phyloP scores from a whole-genome alignment of 23 red algal genomes.

The Agarophyton chilense region DNA sequence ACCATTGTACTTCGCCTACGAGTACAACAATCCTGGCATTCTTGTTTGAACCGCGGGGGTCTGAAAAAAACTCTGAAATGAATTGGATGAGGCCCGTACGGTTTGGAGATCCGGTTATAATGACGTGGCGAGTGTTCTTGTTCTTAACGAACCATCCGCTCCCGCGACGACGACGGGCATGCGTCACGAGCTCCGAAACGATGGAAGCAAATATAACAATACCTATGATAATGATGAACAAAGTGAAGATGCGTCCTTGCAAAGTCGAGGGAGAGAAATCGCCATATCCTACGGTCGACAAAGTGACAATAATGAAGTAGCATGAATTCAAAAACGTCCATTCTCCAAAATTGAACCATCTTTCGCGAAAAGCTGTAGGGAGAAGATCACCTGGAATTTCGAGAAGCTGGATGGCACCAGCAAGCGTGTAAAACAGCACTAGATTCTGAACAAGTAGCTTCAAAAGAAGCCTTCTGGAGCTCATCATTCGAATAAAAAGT shows the following conservation, averaged over 20 bases:
- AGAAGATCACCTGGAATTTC: constrained; percentile 70
- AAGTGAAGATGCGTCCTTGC: constrained; percentile 71
- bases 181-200: constrained; percentile 51
- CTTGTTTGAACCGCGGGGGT: constrained; percentile 55
- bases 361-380: constrained; percentile 7
- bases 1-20: constrained; percentile 65
- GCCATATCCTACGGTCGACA: constrained; percentile 83
- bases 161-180: constrained; percentile 55
- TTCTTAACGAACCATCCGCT: constrained; percentile 74
- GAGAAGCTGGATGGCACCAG: constrained; percentile 67
- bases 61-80: constrained; percentile 71
- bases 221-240: constrained; percentile 80
- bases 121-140: constrained; percentile 63
- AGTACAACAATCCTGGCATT: constrained; percentile 73
- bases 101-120: constrained; percentile 71
- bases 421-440: constrained; percentile 71
- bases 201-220: constrained; percentile 70
- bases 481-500: constrained; percentile 40
- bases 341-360: constrained; percentile 57
- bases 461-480: constrained; percentile 54
- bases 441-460: constrained; percentile 44
- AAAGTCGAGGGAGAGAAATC: constrained; percentile 72
- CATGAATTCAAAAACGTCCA: constrained; percentile 70
- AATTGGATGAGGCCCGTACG: constrained; percentile 70
- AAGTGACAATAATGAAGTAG: constrained; percentile 84